These are phyloP conservation scores for Eucommia ulmoides DNA, from an alignment of 257 asterid species.

Conservation along the genomic window DNA sequence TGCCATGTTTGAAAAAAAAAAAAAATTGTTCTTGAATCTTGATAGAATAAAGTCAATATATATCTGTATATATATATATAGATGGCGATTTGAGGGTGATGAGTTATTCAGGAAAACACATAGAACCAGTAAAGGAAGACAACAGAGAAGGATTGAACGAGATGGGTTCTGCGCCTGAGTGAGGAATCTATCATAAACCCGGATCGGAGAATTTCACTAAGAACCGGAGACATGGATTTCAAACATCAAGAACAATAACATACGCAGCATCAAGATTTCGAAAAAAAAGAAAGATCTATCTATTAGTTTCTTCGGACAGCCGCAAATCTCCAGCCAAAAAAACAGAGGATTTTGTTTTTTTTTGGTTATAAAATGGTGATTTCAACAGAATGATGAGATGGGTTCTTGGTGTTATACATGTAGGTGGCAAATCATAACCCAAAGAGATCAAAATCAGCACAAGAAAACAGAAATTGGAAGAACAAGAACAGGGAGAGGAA, in stretches of 20 bases:
- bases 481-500: background rate
- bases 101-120: conserved; percentile 44
- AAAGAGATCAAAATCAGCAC: too few species aligned
- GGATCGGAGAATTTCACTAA: conserved; percentile 65
- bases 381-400: background rate
- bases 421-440: too few species aligned
- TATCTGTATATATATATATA: conserved; percentile 1
- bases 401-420: too few species aligned
- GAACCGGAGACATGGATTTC: conserved; percentile 60
- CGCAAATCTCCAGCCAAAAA: conserved; percentile 1
- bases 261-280: conserved; percentile 23
- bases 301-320: conserved; percentile 1
- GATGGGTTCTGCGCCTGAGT: conserved; percentile 58
- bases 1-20: conserved; percentile 25
- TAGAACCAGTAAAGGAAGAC: conserved; percentile 95
- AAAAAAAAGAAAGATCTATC: background rate
- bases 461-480: background rate
- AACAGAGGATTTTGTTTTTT: background rate
- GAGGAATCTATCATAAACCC: conserved; percentile 56
- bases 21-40: background rate
- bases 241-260: conserved; percentile 18
- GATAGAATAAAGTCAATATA: background rate
- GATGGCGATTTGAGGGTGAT: background rate
- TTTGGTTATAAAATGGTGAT: conserved; percentile 1
- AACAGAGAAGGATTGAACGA: conserved; percentile 92